Base-by-base conservation (phyloP, 2,329 filamentous ascomycete genomes). In the Neofusicoccum parvum region DNA sequence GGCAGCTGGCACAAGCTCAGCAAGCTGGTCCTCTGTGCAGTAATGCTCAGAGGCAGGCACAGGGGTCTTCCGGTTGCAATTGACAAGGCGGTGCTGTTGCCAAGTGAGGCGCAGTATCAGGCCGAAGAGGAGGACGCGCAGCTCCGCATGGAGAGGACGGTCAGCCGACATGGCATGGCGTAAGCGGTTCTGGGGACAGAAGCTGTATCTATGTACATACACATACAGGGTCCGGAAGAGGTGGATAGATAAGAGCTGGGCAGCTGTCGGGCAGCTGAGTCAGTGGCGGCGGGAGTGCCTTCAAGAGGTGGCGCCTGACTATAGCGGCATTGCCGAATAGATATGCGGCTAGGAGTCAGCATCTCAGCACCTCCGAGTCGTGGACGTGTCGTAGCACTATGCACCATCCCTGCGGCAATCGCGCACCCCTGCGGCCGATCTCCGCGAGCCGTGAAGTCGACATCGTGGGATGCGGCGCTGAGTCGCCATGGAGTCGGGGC, bases 1-100 rank as follows among this genome's bases (percentile, higher is more conserved):
- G 84, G 83, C 4, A 71, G 77, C 45, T 85, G 84, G 76, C 78
- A 79, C 37, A 78, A 72, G 4, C 71, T 83, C 59, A 84, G 82
- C 69, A 87, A 87, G 73, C 70, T 87, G 50, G 80, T 87, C 1
- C 73, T 87, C 20, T 85, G 83, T 68, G 80, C 80, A 3, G 81
- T 86, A 60, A 87, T 87, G 85, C 73, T 87, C 32, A 74, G 85
- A 64, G 85, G 85, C 1, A 72, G 85, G 43, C 85, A 87, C 75
- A 75, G 85, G 49, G 84, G 83, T 12, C 71, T 87, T 67, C 85
- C 85, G 0, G 83, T 85, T 39, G 81, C 82, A 53, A 82, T 87
- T 67, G 85, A 87, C 72, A 76, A 77, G 68, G 79, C 79, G 2
- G 74, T 81, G 2, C 62, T 80, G 66, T 67, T 81, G 67, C 79